A percentile compares a stretch with the other conserved stretches of the same genome.
Conservation (phyloP, 2,329 filamentous ascomycete species). For the Pestalotiopsis sp. region DNA sequence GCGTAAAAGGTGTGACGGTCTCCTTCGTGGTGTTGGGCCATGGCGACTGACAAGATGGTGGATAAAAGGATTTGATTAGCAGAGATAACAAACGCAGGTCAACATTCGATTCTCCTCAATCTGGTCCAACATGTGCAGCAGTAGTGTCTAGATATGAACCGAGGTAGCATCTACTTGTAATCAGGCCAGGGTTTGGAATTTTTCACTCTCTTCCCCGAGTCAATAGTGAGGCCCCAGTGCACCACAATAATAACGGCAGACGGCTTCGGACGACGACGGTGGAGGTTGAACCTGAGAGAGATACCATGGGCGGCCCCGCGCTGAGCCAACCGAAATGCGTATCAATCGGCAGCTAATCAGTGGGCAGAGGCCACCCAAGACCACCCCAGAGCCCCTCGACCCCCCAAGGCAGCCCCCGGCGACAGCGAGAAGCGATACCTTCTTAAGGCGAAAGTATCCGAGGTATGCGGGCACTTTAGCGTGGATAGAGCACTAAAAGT, state of each 20-base stretch:
- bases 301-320: not conserved
- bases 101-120: not conserved
- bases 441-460: constrained; percentile 11
- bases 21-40: constrained; percentile 16
- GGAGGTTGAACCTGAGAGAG: not conserved
- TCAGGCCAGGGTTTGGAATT: not conserved
- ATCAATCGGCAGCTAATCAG: not conserved
- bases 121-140: not conserved
- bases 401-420: not conserved
- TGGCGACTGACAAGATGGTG: not conserved
- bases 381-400: not conserved
- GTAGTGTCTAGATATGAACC: not conserved
- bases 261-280: not conserved
- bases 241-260: not conserved
- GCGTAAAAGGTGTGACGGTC: constrained; percentile 74
- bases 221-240: not conserved
- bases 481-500: not conserved
- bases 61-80: not conserved
- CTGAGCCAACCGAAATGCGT: not conserved
- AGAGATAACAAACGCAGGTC: not conserved
- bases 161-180: not conserved
- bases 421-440: not conserved
- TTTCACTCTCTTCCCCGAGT: not conserved
- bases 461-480: constrained; percentile 3
- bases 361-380: not conserved